Evolutionary conservation across 2,329 filamentous ascomycete species (phyloP), one percentile per base, ranked within the genome.

Genomic region (Fonsecaea monophora): DNA sequence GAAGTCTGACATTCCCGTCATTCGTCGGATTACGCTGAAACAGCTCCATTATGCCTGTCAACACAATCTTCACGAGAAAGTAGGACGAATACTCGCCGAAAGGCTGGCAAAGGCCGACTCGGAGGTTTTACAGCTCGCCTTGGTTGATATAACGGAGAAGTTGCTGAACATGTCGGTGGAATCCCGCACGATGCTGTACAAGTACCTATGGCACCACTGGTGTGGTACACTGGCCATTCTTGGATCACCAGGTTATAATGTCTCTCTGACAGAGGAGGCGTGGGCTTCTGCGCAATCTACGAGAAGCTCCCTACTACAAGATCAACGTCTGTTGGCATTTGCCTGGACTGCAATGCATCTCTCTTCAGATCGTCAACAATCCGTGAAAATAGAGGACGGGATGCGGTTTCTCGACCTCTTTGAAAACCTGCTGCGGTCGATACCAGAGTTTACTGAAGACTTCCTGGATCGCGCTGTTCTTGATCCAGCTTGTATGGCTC

Each of bases 271-370:
- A 18, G 53, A 57, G 25, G 18, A 62, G 3, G 53, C 37, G 12
- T 68, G 67, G 67, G 21, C 15, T 34, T 18, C 18, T n/a, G 40
- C 32, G n/a, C 48, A 53, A 48, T 40, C 48, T n/a, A 30, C 21
- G 18, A 3, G 53, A 45, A 59, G 38, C 56, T 56, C 18, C 42
- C 42, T 64, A 7, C 21, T 32, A 37, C 13, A 42, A 53, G 34
- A 61, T 25, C 67, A 66, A 40, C 60, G 63, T 56, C 40, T 55
- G 15, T 21, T 66, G 32, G 40, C 45, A n/a, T 64, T 66, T 64
- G 63, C 67, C 21, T 68, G 67, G 67, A 66, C 67, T 25, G 35
- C 37, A 3, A 60, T 68, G 38, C 30, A 50, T 53, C 60, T 68
- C 18, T 53, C 30, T 9, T 53, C 50, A 40, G 30, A 58, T 30